These are phyloP conservation scores for Diplodia sapinea DNA, from an alignment of 2,329 filamentous ascomycete genomes.

Conservation along the genomic window DNA sequence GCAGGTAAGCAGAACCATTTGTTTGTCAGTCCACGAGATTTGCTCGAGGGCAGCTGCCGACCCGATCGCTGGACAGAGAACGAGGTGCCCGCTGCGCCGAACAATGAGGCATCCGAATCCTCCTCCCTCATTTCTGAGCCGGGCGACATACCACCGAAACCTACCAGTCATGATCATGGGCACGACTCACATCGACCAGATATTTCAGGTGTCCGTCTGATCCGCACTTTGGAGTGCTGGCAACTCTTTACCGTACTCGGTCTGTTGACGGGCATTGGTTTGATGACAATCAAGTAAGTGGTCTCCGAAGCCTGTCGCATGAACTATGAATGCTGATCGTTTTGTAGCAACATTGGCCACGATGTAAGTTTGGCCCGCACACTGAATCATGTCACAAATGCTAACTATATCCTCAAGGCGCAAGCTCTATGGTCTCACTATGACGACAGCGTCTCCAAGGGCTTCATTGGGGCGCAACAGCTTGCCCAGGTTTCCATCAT, in stretches of 20 bases:
- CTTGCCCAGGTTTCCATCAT: conserved; percentile 92
- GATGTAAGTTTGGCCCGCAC: conserved; percentile 1
- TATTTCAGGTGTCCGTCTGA: conserved; percentile 80
- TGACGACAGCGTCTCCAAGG: conserved; percentile 72
- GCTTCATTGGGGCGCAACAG: conserved; percentile 80
- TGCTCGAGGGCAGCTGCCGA: conserved; percentile 29
- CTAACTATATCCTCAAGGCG: conserved; percentile 44
- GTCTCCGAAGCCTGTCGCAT: not conserved
- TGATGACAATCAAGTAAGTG: conserved; percentile 98
- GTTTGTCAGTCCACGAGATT: conserved; percentile 20
- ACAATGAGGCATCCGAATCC: conserved; percentile 69
- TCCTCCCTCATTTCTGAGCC: conserved; percentile 79
- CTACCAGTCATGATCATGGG: conserved; percentile 64
- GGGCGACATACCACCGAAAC: conserved; percentile 56
- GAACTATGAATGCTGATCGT: not conserved
- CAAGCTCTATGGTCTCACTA: conserved; percentile 88
- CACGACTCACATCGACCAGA: conserved; percentile 82
- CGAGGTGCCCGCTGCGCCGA: conserved; percentile 23
- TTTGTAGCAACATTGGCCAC: conserved; percentile 81
- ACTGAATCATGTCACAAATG: not conserved
- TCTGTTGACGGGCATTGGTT: conserved; percentile 86
- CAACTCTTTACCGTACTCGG: conserved; percentile 86
- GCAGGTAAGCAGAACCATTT: conserved; percentile 64
- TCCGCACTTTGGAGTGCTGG: conserved; percentile 82
- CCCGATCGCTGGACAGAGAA: conserved; percentile 22